phyloP scores from a whole-genome alignment of 257 asterid genomes.

The Solanum dulcamara region DNA sequence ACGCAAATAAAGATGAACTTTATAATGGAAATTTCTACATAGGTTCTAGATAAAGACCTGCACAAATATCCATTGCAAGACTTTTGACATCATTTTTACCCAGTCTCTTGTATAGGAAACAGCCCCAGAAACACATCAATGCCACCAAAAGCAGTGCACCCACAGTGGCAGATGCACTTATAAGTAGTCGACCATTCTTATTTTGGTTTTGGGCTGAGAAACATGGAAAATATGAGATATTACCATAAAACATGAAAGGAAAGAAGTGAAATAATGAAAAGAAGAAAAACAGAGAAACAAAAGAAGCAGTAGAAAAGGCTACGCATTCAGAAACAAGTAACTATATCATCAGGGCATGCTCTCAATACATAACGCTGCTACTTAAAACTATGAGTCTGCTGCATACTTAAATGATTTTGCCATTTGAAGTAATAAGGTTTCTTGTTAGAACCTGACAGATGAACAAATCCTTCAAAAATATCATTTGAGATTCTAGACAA shows the following conservation, averaged over 20 bases:
- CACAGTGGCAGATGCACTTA: constrained; percentile 88
- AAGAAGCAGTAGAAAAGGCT: not conserved
- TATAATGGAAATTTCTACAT: constrained; percentile 1
- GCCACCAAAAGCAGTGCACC: constrained; percentile 91
- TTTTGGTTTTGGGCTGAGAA: constrained; percentile 43
- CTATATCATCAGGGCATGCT: not conserved
- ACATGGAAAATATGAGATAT: constrained; percentile 4
- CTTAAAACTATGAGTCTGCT: not conserved
- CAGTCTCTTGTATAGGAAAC: constrained; percentile 72
- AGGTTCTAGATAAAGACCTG: constrained; percentile 48
- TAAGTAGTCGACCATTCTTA: constrained; percentile 70
- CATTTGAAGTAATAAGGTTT: not conserved
- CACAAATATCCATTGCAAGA: constrained; percentile 70
- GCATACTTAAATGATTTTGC: not conserved
- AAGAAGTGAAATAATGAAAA: not conserved
- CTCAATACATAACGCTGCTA: not conserved
- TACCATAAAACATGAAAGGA: not conserved
- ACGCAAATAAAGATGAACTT: not conserved
- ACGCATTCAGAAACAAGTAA: not conserved
- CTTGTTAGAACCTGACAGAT: not conserved
- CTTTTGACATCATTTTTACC: constrained; percentile 62
- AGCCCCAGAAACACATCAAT: constrained; percentile 94
- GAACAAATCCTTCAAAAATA: not conserved
- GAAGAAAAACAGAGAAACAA: not conserved
- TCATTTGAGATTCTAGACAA: not conserved